Conservation (phyloP, 75 land plant genomes). For the Selaginella moellendorffii region DNA sequence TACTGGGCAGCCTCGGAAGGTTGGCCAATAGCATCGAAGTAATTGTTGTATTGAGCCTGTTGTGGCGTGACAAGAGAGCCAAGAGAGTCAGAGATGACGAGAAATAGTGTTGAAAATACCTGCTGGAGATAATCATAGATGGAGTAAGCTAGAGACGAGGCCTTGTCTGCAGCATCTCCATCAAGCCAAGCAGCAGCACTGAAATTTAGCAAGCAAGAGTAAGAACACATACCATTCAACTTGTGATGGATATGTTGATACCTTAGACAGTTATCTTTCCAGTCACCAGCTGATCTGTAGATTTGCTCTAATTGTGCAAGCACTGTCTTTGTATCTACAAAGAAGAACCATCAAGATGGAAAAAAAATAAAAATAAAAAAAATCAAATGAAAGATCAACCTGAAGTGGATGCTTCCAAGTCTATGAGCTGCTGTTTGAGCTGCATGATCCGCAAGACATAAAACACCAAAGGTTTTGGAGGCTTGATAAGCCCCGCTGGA, state of each 20-base stretch:
- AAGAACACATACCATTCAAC: neutral
- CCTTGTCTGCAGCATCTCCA: conserved; percentile 25
- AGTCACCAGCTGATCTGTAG: conserved; percentile 14
- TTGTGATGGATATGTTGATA: conserved; percentile 6
- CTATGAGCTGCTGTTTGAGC: conserved; percentile 27
- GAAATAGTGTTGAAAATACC: no score
- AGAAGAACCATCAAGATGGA: neutral
- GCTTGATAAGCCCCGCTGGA: conserved; percentile 27
- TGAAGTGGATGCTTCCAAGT: conserved; percentile 26
- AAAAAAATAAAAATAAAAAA: neutral
- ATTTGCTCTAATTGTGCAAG: conserved; percentile 14
- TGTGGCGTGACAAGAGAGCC: neutral
- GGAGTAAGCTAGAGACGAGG: conserved; percentile 24
- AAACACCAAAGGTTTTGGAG: conserved; percentile 32
- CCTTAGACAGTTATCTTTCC: conserved; percentile 29
- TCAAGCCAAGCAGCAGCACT: conserved; percentile 42
- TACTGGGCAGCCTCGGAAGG: conserved; percentile 31
- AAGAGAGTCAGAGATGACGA: neutral
- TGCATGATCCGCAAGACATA: conserved; percentile 25
- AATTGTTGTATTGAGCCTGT: conserved; percentile 40
- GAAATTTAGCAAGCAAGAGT: conserved; percentile 12
- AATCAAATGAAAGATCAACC: conserved; percentile 11
- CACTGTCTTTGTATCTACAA: conserved; percentile 26
- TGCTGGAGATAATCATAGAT: conserved; percentile 38
- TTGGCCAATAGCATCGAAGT: conserved; percentile 28